phyloP scores from a whole-genome alignment of 306 rosid genomes.

The Mucuna pruriens region DNA sequence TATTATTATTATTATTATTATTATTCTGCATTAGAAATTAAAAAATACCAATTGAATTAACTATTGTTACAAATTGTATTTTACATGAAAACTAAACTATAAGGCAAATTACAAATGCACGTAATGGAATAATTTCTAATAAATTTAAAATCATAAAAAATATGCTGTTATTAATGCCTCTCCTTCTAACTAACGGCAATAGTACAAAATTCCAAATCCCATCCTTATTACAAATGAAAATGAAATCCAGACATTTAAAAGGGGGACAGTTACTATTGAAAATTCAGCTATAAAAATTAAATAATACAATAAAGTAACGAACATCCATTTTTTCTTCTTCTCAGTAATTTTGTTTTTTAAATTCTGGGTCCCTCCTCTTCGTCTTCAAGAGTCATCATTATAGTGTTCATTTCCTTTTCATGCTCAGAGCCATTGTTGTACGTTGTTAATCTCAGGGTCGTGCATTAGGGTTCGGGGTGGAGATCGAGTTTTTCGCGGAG shows the following conservation, averaged over 20 bases:
- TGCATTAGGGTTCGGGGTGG: conserved; percentile 36
- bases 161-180: neutral
- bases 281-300: neutral
- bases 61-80: neutral
- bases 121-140: too few species aligned
- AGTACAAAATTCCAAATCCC: neutral
- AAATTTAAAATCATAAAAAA: neutral
- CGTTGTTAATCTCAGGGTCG: neutral
- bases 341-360: neutral
- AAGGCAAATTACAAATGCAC: neutral
- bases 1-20: too few species aligned
- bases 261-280: neutral
- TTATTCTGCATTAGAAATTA: too few species aligned
- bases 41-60: neutral
- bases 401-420: neutral
- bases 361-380: conserved; percentile 8
- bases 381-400: conserved; percentile 9
- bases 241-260: neutral
- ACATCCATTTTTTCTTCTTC: neutral
- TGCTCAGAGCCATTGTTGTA: neutral
- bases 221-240: neutral
- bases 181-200: neutral
- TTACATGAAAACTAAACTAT: neutral
- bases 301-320: neutral
- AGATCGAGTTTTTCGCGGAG: conserved; percentile 36